Evolutionary conservation across 2,329 filamentous ascomycete species (phyloP), one percentile per base, ranked within the genome.

Genomic region (Apiospora phragmitis): DNA sequence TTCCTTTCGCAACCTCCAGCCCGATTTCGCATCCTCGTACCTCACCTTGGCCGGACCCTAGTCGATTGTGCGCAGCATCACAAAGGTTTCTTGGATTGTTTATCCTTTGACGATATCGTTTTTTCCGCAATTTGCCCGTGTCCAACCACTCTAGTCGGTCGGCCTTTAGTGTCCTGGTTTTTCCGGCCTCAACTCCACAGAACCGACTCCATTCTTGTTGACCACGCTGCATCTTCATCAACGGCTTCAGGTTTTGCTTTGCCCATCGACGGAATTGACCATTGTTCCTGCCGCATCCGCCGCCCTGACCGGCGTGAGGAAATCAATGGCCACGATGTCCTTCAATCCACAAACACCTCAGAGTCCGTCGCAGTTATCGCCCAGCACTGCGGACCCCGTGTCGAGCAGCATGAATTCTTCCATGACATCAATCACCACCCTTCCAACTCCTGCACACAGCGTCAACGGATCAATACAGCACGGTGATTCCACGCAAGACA

Each of bases 311-410:
- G 43, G 49, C 70, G 51, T 72, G 49, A 32, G 47, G 47, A 73
- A 76, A 76, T 80, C 80, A 77, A 81, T 79, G 77, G 79, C 81
- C 83, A 87, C 81, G 81, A 91, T 91, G 89, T 89, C 88, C 83
- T 90, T 88, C 85, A 89, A 91, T 80, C 89, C 89, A 76, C 89
- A 89, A 77, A 91, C 89, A 76, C 90, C 90, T 79, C 89, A 91
- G 85, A 91, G 89, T 80, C 89, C 89, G 79, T 90, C 88, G 79
- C 87, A 90, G 79, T 84, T 86, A 78, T 90, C 87, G 74, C 86
- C 87, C 73, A 86, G 83, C 76, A 87, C 84, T 75, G 86, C 83
- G 78, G 87, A 88, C 76, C 82, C 81, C 75, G 82, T 81, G 76
- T 83, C 83, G 76, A 83, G 82, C 71, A 88, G 85, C 82, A 83